Evolutionary conservation across 495 filamentous ascomycete species (phyloP).

Genomic region (Penicillium angulare): DNA sequence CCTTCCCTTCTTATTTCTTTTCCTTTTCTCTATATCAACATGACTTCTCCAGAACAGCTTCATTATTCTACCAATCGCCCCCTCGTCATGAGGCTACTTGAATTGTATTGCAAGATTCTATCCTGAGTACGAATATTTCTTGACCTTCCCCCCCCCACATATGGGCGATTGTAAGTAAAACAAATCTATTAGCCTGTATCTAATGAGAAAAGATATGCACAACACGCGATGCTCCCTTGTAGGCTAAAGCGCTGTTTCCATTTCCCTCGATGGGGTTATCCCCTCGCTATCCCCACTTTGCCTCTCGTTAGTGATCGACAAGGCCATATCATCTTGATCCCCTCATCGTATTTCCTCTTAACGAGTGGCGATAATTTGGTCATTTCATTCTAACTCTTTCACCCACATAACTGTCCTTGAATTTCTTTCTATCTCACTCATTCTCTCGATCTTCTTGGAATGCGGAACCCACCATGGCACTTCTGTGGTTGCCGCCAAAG

Average conservation of each 20-base stretch:
- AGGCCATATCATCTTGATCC: no score
- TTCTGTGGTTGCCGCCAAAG: neutral
- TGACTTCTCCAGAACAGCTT: neutral
- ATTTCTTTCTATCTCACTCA: no score
- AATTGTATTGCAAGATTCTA: conserved; percentile 1
- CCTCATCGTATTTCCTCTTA: no score
- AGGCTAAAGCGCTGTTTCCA: no score
- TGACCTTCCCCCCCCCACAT: neutral
- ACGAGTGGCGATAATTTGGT: no score
- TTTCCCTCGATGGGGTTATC: no score
- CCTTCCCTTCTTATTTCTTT: conserved; percentile 14
- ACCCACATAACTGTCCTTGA: no score
- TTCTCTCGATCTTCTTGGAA: neutral
- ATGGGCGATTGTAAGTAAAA: conserved; percentile 20
- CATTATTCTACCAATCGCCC: neutral
- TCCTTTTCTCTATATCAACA: neutral
- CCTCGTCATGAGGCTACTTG: conserved; percentile 1
- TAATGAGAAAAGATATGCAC: conserved; percentile 38
- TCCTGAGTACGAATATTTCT: neutral
- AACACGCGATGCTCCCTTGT: neutral
- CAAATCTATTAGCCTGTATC: conserved; percentile 24
- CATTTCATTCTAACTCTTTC: no score
- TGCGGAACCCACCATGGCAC: neutral
- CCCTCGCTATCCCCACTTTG: no score
- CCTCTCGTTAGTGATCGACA: no score